These are phyloP conservation scores for Ceratobasidium sp. DNA, from an alignment of 1,284 basidiomycete genomes.

Conservation along the genomic window DNA sequence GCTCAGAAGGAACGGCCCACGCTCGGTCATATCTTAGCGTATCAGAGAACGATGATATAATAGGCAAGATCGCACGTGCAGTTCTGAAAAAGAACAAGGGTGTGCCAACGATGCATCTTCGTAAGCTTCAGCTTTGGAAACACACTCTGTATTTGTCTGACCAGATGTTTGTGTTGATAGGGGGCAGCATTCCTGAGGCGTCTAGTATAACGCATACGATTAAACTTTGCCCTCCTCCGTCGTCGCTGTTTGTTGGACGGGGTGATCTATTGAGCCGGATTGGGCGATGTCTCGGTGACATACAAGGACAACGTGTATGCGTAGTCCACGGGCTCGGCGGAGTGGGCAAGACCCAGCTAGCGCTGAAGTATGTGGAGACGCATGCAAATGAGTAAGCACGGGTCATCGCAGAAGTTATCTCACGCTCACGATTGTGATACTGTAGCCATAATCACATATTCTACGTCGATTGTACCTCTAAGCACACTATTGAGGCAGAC, in stretches of 20 bases:
- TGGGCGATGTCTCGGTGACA: too few species aligned
- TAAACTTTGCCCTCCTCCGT: too few species aligned
- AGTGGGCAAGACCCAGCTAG: background rate
- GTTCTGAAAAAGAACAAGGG: too few species aligned
- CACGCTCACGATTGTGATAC: background rate
- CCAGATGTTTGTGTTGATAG: background rate
- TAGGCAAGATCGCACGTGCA: background rate
- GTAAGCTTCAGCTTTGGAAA: background rate
- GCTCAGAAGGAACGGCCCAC: background rate
- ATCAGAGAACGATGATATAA: background rate
- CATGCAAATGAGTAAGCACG: background rate
- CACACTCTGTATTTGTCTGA: background rate
- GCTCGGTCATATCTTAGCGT: background rate
- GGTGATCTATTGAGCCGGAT: too few species aligned
- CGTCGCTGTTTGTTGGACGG: too few species aligned
- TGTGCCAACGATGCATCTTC: background rate
- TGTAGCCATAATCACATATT: background rate
- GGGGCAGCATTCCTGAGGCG: background rate
- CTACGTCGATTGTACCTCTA: constrained; percentile 7
- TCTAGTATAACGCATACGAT: background rate
- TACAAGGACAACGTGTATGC: background rate
- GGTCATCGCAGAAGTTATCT: background rate
- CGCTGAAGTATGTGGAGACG: background rate
- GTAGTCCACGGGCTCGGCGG: constrained; percentile 2
- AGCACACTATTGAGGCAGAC: background rate